Evolutionary conservation across 345 rosid species (phyloP), one percentile per base, ranked within the genome.

Genomic region (Eutrema japonicum): DNA sequence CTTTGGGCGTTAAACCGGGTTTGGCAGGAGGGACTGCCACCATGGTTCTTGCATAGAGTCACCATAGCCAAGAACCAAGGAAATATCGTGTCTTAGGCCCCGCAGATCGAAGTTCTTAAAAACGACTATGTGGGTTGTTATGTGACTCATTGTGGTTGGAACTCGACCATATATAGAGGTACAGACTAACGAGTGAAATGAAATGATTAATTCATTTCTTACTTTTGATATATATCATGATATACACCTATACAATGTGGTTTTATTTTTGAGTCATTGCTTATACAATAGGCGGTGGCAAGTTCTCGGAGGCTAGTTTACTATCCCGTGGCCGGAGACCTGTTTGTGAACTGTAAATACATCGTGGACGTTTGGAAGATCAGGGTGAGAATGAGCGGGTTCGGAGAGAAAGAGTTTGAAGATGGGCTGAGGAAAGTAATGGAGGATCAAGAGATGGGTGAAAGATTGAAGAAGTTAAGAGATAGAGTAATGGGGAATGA

Each of bases 141-240:
- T 48, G 64, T 90, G 4, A 87, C 88, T 2, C 98, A 92, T n/a
- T 92, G 98, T 59, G 98, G 96, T 4, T 92, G n/a, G 98, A 92
- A 92, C 71, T 92, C 98, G 2, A 88, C 85, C 0, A n/a, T n/a
- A n/a, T n/a, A 66, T 84, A 82, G 98, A 88, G 74, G 96, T 74
- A 74, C 51, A 41, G 40, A 33, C 8, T 6, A 3, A 56, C 14
- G n/a, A n/a, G n/a, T n/a, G n/a, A n/a, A n/a, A n/a, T n/a, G n/a
- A n/a, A n/a, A n/a, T n/a, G n/a, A n/a, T n/a, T n/a, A n/a, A n/a
- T n/a, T n/a, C n/a, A n/a, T n/a, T n/a, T n/a, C n/a, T 10, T 50
- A 49, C 32, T 14, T 49, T 22, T 2, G 3, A 16, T 36, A 37
- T 9, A 35, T 8, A 12, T 33, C n/a, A n/a, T n/a, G n/a, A n/a